A percentile compares a stretch with the other conserved stretches of the same genome.
These are phyloP conservation scores for Aulographum hederae DNA, from an alignment of 2,329 filamentous ascomycete genomes.

Conservation along the genomic window DNA sequence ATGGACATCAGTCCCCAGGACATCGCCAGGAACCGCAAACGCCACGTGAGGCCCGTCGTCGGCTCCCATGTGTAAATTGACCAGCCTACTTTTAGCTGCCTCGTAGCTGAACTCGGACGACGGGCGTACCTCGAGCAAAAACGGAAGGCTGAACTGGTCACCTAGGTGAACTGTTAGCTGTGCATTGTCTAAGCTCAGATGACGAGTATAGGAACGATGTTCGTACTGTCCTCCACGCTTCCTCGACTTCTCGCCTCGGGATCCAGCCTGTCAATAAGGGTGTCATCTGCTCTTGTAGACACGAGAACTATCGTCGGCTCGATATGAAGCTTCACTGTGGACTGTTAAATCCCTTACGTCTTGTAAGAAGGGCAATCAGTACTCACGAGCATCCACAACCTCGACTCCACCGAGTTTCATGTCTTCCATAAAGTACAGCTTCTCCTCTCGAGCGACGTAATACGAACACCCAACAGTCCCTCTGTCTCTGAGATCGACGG, in stretches of 20 bases:
- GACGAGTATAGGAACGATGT: too few relatives aligned
- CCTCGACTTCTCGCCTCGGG: conserved; percentile 19
- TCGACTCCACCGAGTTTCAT: conserved; percentile 50
- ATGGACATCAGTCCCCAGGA: conserved; percentile 11
- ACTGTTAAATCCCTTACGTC: conserved; percentile 3
- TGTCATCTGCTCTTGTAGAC: conserved; percentile 36
- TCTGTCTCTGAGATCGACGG: conserved; percentile 54
- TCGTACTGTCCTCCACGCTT: conserved; percentile 8
- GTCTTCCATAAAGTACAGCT: conserved; percentile 61
- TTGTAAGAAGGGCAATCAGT: neutral
- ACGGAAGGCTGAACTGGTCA: conserved; percentile 35
- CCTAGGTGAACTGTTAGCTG: too few relatives aligned
- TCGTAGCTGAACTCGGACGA: conserved; percentile 56
- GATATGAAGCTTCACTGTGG: conserved; percentile 39
- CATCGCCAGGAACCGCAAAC: conserved; percentile 44
- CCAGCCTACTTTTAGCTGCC: conserved; percentile 45
- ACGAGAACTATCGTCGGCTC: conserved; percentile 42
- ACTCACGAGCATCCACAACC: conserved; percentile 29
- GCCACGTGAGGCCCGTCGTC: conserved; percentile 28
- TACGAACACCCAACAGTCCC: conserved; percentile 69
- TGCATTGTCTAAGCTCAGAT: too few relatives aligned
- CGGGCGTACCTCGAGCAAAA: conserved; percentile 47
- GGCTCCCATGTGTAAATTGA: conserved; percentile 35
- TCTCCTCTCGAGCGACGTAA: conserved; percentile 53
- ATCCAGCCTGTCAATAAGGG: conserved; percentile 24